phyloP scores from a whole-genome alignment of 108 stramenopile genomes.

The Nitzschia sp. region DNA sequence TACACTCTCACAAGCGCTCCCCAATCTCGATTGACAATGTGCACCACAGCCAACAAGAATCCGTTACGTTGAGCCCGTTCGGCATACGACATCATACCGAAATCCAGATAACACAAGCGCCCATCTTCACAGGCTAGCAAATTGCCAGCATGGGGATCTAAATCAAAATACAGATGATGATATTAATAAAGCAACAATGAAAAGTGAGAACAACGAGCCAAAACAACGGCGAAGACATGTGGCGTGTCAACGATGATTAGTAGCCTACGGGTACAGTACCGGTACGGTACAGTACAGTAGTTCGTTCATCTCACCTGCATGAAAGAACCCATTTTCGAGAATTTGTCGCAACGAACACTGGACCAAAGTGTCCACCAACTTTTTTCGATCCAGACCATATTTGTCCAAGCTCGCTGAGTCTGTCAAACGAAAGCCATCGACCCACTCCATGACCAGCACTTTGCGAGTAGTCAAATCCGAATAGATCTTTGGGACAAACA shows the following conservation, averaged over 20 bases:
- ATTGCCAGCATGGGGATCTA: slow-evolving; percentile 79
- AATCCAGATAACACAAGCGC: slow-evolving; percentile 90
- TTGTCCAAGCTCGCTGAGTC: slow-evolving; percentile 67
- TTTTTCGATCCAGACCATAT: slow-evolving; percentile 70
- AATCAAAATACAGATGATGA: neutral
- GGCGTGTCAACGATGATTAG: no score
- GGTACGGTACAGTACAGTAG: neutral
- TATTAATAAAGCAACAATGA: neutral
- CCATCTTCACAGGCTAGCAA: slow-evolving; percentile 82
- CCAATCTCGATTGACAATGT: slow-evolving; percentile 97
- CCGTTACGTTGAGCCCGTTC: slow-evolving; percentile 87
- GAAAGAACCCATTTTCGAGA: slow-evolving; percentile 90
- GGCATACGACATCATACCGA: slow-evolving; percentile 96
- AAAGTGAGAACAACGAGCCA: neutral
- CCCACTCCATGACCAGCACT: slow-evolving; percentile 98
- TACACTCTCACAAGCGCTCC: slow-evolving; percentile 83
- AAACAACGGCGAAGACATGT: no score
- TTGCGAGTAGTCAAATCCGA: slow-evolving; percentile 85
- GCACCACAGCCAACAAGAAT: slow-evolving; percentile 94
- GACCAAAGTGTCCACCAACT: slow-evolving; percentile 91
- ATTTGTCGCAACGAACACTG: slow-evolving; percentile 93
- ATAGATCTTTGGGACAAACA: slow-evolving; percentile 94
- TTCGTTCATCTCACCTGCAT: slow-evolving; percentile 48
- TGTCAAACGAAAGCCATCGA: slow-evolving; percentile 87
- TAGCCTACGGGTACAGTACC: no score